Evolutionary conservation across 495 filamentous ascomycete species (phyloP), one percentile per base, ranked within the genome.

Genomic region (Entonaema liquescens): DNA sequence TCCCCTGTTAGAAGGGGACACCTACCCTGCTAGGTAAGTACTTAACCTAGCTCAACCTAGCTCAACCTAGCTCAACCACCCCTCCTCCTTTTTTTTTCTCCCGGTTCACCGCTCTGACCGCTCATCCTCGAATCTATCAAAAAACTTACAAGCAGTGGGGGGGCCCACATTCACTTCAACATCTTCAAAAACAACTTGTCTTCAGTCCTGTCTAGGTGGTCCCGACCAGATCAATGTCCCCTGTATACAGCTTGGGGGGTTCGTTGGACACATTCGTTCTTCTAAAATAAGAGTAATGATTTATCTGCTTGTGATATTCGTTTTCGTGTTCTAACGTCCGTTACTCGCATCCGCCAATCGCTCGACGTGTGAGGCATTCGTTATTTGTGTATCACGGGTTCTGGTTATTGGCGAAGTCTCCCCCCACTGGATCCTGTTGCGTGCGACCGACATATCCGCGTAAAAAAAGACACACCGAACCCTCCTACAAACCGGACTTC

Each of bases 61-160:
- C 23, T 65, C 19, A 3, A 36, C 36, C 56, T 71, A 67, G 50
- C 42, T 62, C 12, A 17, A 59, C 44, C 64, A 68, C 55, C 65
- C 65, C 61, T 57, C 62, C 61, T 67, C 59, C 57, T 56, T 62
- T 73, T 29, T 53, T 53, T 26, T 12, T 52, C 15, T 53, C 26
- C 49, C 23, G 23, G 49, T 70, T 67, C 71, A 74, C 71, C 71
- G 71, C 71, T 70, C 67, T 69, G 62, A 70, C 61, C 66, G 66
- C 67, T 58, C 33, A 49, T 56, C 57, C 31, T 57, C 56, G 8
- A 65, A 54, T 33, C 53, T 62, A 55, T 68, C 49, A 64, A 68
- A 71, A 56, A 72, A 72, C 69, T 68, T 62, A 59, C 36, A 56
- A 56, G 35, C 33, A 19, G 53, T 59, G 17, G 59, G 58, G 62